These are phyloP conservation scores for Croton setiger DNA, from an alignment of 441 rosid genomes.

Conservation along the genomic window DNA sequence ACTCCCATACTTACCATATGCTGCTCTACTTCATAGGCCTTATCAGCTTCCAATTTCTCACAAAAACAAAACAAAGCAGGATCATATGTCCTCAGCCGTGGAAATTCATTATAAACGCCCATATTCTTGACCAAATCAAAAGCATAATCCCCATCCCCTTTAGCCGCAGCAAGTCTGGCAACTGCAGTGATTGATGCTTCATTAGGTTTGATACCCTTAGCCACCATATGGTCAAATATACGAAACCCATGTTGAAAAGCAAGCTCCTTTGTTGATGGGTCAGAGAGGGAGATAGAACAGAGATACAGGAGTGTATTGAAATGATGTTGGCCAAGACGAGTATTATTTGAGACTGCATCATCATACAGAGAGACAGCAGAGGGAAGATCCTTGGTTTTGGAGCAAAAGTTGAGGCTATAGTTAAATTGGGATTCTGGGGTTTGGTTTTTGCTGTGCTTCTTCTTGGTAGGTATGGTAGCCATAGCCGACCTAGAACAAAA, in stretches of 20 bases:
- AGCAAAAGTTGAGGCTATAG: slow-evolving; percentile 42
- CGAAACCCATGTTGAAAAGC: slow-evolving; percentile 49
- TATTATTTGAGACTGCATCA: slow-evolving; percentile 26
- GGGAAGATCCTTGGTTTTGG: slow-evolving; percentile 52
- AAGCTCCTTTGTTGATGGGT: slow-evolving; percentile 36
- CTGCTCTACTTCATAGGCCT: slow-evolving; percentile 74
- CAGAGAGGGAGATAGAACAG: slow-evolving; percentile 46
- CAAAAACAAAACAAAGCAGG: slow-evolving; percentile 77
- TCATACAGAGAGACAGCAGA: slow-evolving; percentile 59
- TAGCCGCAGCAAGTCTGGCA: slow-evolving; percentile 62
- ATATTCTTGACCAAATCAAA: slow-evolving; percentile 53
- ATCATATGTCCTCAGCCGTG: slow-evolving; percentile 64
- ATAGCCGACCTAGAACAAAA: background rate
- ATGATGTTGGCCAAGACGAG: slow-evolving; percentile 47
- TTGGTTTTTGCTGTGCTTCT: slow-evolving; percentile 26
- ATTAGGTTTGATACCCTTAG: slow-evolving; percentile 44
- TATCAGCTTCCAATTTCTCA: slow-evolving; percentile 55
- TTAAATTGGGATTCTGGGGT: slow-evolving; percentile 48
- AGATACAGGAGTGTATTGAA: slow-evolving; percentile 62
- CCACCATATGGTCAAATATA: slow-evolving; percentile 50
- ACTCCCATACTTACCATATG: slow-evolving; percentile 51
- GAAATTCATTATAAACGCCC: slow-evolving; percentile 33
- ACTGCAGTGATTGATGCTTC: slow-evolving; percentile 68
- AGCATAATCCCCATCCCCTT: slow-evolving; percentile 69
- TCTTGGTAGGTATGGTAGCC: slow-evolving; percentile 25